Conservation (phyloP, 768 basidiomycete species). For the Xerocomus spinulosus region DNA sequence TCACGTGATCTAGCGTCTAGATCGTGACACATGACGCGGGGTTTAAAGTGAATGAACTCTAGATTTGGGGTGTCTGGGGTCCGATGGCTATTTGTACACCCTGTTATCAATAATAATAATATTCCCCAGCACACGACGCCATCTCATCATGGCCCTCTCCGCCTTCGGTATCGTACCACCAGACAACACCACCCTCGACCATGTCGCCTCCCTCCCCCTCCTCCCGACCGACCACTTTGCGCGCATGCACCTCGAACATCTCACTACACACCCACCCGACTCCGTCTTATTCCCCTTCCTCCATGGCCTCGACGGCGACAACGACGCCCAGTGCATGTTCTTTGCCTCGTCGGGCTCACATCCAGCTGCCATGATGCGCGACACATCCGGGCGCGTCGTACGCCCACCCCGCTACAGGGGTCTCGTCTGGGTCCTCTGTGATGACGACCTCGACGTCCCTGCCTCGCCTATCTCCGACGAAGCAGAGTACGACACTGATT, state of each 20-base stretch:
- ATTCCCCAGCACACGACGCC: not conserved
- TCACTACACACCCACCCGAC: conserved; percentile 72
- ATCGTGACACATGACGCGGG: conserved; percentile 16
- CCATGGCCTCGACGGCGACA: conserved; percentile 81
- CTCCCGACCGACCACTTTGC: conserved; percentile 50
- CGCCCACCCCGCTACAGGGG: conserved; percentile 56
- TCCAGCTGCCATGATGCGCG: conserved; percentile 25
- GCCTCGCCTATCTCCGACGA: conserved; percentile 19
- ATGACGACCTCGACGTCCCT: conserved; percentile 51
- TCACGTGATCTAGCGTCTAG: conserved; percentile 21
- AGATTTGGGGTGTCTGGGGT: conserved; percentile 20
- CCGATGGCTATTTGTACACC: conserved; percentile 21
- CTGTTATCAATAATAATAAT: conserved; percentile 12
- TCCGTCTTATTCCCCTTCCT: conserved; percentile 82
- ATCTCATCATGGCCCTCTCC: conserved; percentile 10
- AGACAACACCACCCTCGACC: not conserved
- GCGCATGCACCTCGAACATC: conserved; percentile 56
- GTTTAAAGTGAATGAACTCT: conserved; percentile 10
- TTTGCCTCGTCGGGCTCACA: conserved; percentile 43
- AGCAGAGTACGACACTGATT: conserved; percentile 29
- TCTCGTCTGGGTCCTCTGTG: conserved; percentile 77
- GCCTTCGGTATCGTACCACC: conserved; percentile 23
- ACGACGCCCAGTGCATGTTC: conserved; percentile 75
- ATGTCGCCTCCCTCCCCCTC: conserved; percentile 21
- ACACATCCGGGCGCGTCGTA: conserved; percentile 21